These are phyloP conservation scores for Paecilomyces sp. DNA, from an alignment of 2,329 filamentous ascomycete genomes.

Conservation along the genomic window DNA sequence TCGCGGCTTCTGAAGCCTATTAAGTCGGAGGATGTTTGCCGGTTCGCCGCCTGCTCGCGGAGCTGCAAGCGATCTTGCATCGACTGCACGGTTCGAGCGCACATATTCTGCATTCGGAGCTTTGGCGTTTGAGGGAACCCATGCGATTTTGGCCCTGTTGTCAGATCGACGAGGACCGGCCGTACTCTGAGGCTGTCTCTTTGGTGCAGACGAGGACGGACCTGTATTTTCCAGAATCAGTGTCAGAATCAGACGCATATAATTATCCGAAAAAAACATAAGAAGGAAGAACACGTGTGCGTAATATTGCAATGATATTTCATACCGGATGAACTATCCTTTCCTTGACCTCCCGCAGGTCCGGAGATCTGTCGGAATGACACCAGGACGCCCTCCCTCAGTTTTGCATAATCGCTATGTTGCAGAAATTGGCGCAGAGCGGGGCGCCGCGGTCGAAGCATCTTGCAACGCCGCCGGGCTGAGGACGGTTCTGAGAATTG, in stretches of 20 bases:
- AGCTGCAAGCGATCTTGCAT: conserved; percentile 30
- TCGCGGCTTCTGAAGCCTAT: conserved; percentile 16
- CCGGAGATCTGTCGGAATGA: conserved; percentile 21
- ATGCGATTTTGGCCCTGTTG: not conserved
- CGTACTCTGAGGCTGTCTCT: not conserved
- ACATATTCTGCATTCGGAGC: conserved; percentile 10
- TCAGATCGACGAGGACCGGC: not conserved
- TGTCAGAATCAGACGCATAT: not conserved
- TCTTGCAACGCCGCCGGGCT: conserved; percentile 5
- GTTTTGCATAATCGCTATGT: conserved; percentile 7
- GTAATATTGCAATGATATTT: not conserved
- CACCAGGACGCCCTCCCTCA: conserved; percentile 7
- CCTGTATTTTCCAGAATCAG: not conserved
- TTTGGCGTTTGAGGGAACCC: conserved; percentile 10
- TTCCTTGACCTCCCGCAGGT: conserved; percentile 10
- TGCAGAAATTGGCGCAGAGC: conserved; percentile 14
- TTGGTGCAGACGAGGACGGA: not conserved
- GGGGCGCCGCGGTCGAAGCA: conserved; percentile 16
- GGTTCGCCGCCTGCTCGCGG: conserved; percentile 18
- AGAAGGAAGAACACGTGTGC: not conserved
- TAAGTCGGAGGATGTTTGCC: conserved; percentile 23
- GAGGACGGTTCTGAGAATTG: conserved; percentile 3
- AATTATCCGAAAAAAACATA: not conserved
- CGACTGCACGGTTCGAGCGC: conserved; percentile 22
- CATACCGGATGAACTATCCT: conserved; percentile 16